Conservation (phyloP, 2,329 filamentous ascomycete species). For the Sporothrix inflata region DNA sequence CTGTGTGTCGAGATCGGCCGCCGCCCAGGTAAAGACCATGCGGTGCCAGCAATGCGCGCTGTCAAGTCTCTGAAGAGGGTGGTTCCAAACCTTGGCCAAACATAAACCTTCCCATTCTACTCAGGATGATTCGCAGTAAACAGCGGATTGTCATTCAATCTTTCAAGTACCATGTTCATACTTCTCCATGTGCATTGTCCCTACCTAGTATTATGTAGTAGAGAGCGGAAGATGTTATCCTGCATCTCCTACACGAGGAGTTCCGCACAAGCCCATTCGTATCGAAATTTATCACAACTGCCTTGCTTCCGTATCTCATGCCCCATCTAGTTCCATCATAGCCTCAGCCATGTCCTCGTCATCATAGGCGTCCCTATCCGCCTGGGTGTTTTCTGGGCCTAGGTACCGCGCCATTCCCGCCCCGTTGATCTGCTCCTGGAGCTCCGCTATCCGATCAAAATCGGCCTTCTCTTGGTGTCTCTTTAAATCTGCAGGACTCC, state of each 20-base stretch:
- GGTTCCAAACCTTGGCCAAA: conserved; percentile 2
- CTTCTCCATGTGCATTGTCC: too few species aligned
- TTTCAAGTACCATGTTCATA: background rate
- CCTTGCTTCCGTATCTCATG: background rate
- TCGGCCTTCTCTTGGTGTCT: conserved; percentile 75
- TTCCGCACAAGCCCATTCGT: too few species aligned
- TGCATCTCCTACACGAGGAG: too few species aligned
- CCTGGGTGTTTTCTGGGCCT: conserved; percentile 36
- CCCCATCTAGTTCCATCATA: conserved; percentile 41
- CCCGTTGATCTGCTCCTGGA: conserved; percentile 51
- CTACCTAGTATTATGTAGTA: too few species aligned
- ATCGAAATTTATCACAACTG: background rate
- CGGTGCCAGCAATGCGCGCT: conserved; percentile 62
- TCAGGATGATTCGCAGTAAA: too few species aligned
- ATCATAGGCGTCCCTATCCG: conserved; percentile 39
- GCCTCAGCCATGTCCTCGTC: conserved; percentile 57
- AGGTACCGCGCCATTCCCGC: conserved; percentile 33
- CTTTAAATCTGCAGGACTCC: conserved; percentile 66
- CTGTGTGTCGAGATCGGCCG: conserved; percentile 86
- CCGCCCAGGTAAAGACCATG: conserved; percentile 65
- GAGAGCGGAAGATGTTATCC: too few species aligned
- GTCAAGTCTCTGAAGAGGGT: conserved; percentile 54
- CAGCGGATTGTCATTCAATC: background rate
- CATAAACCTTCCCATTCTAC: background rate
- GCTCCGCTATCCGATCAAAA: conserved; percentile 66